Conservation (phyloP, 2,329 filamentous ascomycete genomes). For the Simplicillium sp. region DNA sequence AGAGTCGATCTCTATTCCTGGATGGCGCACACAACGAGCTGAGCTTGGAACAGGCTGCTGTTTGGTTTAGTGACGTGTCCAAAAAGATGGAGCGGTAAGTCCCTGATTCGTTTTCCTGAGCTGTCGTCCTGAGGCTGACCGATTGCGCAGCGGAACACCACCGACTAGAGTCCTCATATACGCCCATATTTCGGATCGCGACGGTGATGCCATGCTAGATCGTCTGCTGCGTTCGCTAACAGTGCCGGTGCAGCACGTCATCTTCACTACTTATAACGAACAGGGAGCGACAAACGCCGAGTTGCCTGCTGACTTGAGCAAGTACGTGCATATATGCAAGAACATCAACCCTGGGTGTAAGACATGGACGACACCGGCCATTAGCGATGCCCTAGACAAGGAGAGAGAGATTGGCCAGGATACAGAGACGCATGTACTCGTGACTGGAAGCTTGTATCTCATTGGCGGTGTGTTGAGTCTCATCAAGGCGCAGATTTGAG, state of each 20-base stretch:
- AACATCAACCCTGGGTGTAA: background rate
- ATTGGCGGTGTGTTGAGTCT: background rate
- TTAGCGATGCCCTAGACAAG: background rate
- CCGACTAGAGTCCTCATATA: background rate
- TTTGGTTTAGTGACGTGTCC: slow-evolving; percentile 17
- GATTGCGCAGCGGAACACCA: too few species aligned
- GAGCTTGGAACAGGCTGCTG: slow-evolving; percentile 23
- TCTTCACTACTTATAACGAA: background rate
- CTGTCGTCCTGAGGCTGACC: background rate
- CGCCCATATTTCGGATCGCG: background rate
- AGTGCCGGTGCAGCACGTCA: background rate
- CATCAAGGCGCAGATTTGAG: too few species aligned
- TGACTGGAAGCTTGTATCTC: background rate
- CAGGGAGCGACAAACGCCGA: background rate
- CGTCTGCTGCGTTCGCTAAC: background rate
- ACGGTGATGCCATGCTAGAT: background rate
- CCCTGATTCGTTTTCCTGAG: background rate
- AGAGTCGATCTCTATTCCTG: slow-evolving; percentile 22
- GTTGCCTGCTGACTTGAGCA: background rate
- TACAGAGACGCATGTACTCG: background rate
- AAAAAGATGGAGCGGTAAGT: background rate
- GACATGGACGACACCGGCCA: background rate
- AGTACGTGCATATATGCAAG: background rate
- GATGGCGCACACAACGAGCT: slow-evolving; percentile 32
- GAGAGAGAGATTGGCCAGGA: background rate